These are phyloP conservation scores for Lepidium aucheri DNA, from an alignment of 345 rosid species.

Conservation along the genomic window DNA sequence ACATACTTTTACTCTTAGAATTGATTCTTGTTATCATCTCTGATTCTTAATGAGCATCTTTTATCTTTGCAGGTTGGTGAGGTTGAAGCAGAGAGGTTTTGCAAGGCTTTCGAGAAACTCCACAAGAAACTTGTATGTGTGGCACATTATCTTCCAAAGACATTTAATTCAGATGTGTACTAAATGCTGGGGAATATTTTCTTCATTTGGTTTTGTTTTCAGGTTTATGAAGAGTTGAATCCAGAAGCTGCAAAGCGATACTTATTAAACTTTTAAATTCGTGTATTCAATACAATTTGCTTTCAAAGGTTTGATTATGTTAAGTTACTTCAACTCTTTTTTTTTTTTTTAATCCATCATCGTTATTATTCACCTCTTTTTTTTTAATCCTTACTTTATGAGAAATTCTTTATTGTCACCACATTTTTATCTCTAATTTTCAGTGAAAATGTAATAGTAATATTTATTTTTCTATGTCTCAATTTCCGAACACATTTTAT, in stretches of 20 bases:
- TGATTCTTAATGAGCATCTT: background rate
- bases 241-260: constrained; percentile 46
- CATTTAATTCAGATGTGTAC: background rate
- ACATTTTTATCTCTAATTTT: background rate
- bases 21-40: background rate
- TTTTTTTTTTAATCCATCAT: background rate
- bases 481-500: background rate
- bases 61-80: constrained; percentile 45
- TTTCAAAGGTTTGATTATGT: constrained; percentile 1
- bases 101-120: constrained; percentile 59
- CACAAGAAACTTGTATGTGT: constrained; percentile 71
- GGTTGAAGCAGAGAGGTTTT: constrained; percentile 67
- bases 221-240: constrained; percentile 66
- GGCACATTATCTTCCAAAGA: background rate
- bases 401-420: background rate
- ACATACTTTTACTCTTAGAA: background rate
- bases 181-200: background rate
- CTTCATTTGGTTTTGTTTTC: constrained; percentile 3
- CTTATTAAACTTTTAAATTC: constrained; percentile 11
- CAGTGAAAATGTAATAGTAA: background rate
- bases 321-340: background rate
- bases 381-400: background rate
- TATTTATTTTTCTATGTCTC: background rate
- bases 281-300: background rate
- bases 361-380: too few relatives aligned